phyloP scores from a whole-genome alignment of 345 rosid genomes.

The Eucalyptus camaldulensis region DNA sequence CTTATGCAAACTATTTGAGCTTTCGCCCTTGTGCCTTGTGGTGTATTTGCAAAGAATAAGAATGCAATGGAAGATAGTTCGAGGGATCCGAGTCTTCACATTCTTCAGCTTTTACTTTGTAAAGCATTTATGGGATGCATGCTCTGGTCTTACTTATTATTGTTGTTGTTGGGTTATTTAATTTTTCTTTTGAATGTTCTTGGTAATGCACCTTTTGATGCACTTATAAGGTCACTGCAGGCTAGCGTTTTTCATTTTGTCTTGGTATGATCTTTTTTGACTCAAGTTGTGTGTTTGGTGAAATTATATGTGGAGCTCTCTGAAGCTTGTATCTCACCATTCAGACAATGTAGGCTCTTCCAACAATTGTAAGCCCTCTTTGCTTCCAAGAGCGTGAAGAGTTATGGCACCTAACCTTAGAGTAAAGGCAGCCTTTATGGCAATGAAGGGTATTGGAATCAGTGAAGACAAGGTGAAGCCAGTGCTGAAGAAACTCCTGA shows the following conservation, averaged over 20 bases:
- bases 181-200: not conserved
- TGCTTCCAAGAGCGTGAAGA: not conserved
- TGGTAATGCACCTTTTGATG: not conserved
- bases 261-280: not conserved
- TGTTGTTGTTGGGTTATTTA: not conserved
- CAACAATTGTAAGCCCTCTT: not conserved
- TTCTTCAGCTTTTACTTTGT: not conserved
- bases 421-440: conserved; percentile 36
- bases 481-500: conserved; percentile 54
- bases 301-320: not conserved
- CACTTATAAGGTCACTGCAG: not conserved
- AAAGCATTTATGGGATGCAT: not conserved
- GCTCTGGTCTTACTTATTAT: not conserved
- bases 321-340: not conserved
- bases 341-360: not conserved
- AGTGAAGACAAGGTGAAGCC: conserved; percentile 41
- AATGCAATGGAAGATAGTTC: not conserved
- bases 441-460: conserved; percentile 69
- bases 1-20: not conserved
- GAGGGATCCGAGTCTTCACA: not conserved
- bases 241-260: not conserved
- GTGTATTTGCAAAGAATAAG: not conserved
- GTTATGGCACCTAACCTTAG: conserved; percentile 12
- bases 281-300: not conserved
- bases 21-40: not conserved